Conservation (phyloP, 2,329 filamentous ascomycete species). For the Monosporascus sp. region DNA sequence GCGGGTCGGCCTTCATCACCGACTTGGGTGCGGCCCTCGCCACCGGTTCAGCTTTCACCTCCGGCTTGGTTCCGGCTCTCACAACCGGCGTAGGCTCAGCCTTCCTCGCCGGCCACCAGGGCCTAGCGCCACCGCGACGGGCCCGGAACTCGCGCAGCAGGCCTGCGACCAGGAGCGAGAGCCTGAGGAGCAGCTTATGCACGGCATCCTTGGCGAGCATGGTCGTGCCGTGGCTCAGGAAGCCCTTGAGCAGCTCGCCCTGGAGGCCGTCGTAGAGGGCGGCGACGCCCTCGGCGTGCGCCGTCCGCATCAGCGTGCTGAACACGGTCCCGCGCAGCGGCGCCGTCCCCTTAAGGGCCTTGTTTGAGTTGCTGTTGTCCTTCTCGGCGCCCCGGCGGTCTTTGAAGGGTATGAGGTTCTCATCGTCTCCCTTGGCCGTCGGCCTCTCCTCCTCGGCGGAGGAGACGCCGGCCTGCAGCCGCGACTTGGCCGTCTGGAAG, state of each 20-base stretch:
- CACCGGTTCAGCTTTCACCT: too few relatives aligned
- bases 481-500: constrained; percentile 77
- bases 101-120: too few relatives aligned
- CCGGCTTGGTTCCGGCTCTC: too few relatives aligned
- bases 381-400: constrained; percentile 19
- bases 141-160: constrained; percentile 23
- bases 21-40: too few relatives aligned
- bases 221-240: constrained; percentile 79
- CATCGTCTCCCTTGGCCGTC: constrained; percentile 23
- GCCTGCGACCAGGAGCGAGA: constrained; percentile 63
- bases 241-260: constrained; percentile 74
- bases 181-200: constrained; percentile 64
- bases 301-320: constrained; percentile 52
- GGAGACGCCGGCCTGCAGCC: constrained; percentile 58
- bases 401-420: constrained; percentile 4
- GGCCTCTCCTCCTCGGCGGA: constrained; percentile 22
- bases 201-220: constrained; percentile 82
- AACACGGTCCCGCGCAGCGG: constrained; percentile 51
- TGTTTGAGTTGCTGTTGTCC: constrained; percentile 23
- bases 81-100: too few relatives aligned
- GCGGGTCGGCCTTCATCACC: too few relatives aligned
- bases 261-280: constrained; percentile 72
- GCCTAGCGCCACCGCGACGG: neutral
- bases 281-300: constrained; percentile 57
- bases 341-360: constrained; percentile 16